Evolutionary conservation across 2,329 filamentous ascomycete species (phyloP).

Genomic region (Botrytis elliptica): DNA sequence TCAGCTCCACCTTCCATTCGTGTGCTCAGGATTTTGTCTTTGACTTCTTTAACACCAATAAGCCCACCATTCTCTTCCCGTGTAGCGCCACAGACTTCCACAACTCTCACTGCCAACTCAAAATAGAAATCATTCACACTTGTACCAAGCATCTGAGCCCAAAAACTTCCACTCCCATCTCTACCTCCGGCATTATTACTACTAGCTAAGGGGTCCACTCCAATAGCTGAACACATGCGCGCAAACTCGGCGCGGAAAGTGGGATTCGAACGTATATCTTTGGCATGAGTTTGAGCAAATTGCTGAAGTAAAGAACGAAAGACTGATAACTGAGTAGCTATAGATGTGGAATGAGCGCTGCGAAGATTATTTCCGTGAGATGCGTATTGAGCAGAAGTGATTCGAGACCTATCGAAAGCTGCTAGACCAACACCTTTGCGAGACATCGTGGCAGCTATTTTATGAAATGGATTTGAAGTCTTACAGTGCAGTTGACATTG

Average conservation of each 20-base stretch:
- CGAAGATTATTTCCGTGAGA: conserved; percentile 87
- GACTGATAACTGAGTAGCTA: conserved; percentile 90
- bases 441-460: conserved; percentile 49
- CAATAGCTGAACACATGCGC: conserved; percentile 96
- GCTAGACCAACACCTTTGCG: conserved; percentile 86
- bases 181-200: conserved; percentile 52
- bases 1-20: conserved; percentile 72
- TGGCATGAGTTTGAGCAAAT: conserved; percentile 90
- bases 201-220: conserved; percentile 88
- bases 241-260: conserved; percentile 95
- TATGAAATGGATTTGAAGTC: conserved; percentile 5
- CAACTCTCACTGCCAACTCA: conserved; percentile 90
- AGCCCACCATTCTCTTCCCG: conserved; percentile 89
- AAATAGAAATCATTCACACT: conserved; percentile 99
- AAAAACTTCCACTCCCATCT: conserved; percentile 65
- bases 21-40: conserved; percentile 69
- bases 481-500: neutral
- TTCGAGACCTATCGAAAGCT: conserved; percentile 80
- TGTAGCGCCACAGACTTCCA: conserved; percentile 86
- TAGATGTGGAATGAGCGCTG: conserved; percentile 76
- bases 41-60: conserved; percentile 79
- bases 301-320: conserved; percentile 95
- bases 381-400: conserved; percentile 86
- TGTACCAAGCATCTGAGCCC: conserved; percentile 87
- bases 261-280: conserved; percentile 93